These are phyloP conservation scores for Phytopythium vexans DNA, from an alignment of 352 stramenopile genomes.

Conservation along the genomic window DNA sequence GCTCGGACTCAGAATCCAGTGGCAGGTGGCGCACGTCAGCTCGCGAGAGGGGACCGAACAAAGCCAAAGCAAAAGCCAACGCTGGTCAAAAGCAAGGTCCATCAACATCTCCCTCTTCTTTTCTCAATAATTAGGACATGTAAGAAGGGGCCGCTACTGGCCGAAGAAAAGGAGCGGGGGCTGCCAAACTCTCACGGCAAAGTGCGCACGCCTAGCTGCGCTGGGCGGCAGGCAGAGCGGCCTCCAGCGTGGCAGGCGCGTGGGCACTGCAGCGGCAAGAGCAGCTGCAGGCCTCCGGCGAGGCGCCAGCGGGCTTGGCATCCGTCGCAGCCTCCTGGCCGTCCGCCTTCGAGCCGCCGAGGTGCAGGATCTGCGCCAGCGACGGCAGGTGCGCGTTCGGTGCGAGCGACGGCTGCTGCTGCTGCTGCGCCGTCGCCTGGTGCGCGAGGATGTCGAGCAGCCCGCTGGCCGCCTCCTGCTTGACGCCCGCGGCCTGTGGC, in stretches of 20 bases:
- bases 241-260: constrained; percentile 13
- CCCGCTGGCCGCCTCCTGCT: constrained; percentile 30
- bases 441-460: constrained; percentile 73
- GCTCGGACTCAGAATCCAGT: too few species aligned
- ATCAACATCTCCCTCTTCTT: too few species aligned
- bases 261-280: constrained; percentile 30
- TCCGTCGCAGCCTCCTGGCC: not conserved
- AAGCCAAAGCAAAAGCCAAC: too few species aligned
- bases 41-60: too few species aligned
- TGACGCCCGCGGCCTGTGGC: constrained; percentile 32
- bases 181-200: too few species aligned
- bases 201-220: constrained; percentile 11
- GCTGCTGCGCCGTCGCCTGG: constrained; percentile 46
- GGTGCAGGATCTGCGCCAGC: constrained; percentile 67
- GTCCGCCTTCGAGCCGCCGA: constrained; percentile 24
- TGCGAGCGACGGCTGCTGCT: constrained; percentile 19
- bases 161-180: too few species aligned
- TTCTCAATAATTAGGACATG: too few species aligned
- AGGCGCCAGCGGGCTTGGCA: not conserved
- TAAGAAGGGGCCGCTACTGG: too few species aligned
- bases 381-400: constrained; percentile 58
- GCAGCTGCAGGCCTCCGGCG: constrained; percentile 20
- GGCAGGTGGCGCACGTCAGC: too few species aligned
- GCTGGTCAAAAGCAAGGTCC: too few species aligned
- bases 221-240: constrained; percentile 15